phyloP scores from a whole-genome alignment of 257 asterid species.

The Fraxinus americana region DNA sequence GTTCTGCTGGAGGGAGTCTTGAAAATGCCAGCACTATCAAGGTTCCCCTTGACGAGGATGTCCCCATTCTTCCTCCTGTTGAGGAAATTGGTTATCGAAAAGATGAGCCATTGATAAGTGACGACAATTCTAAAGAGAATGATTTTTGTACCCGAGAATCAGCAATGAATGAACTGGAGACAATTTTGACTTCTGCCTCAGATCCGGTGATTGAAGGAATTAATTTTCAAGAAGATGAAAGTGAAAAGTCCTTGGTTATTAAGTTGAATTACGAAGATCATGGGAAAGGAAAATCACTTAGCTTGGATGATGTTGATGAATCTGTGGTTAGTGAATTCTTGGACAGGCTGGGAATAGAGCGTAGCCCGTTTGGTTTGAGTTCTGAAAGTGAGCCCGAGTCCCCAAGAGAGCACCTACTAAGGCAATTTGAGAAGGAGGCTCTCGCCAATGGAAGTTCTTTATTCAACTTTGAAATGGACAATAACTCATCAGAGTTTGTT shows the following conservation, averaged over 20 bases:
- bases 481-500: conserved; percentile 34
- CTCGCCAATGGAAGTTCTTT: conserved; percentile 62
- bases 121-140: conserved; percentile 19
- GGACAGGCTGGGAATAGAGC: conserved; percentile 79
- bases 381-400: conserved; percentile 95
- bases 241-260: conserved; percentile 41
- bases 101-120: conserved; percentile 26
- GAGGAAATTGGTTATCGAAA: conserved; percentile 10
- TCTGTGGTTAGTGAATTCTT: conserved; percentile 75
- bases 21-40: conserved; percentile 24
- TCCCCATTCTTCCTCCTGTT: conserved; percentile 13
- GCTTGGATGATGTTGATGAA: conserved; percentile 62
- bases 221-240: conserved; percentile 56
- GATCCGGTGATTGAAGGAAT: conserved; percentile 50
- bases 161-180: conserved; percentile 63
- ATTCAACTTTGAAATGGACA: conserved; percentile 58
- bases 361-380: conserved; percentile 68
- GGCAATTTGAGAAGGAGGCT: conserved; percentile 87
- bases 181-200: conserved; percentile 48
- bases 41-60: conserved; percentile 30
- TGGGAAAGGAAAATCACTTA: conserved; percentile 52
- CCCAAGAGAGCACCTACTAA: conserved; percentile 70
- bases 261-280: conserved; percentile 28
- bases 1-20: conserved; percentile 27
- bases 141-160: conserved; percentile 43